Evolutionary conservation across 83 land plant species (phyloP).

Genomic region (Larix sibirica): DNA sequence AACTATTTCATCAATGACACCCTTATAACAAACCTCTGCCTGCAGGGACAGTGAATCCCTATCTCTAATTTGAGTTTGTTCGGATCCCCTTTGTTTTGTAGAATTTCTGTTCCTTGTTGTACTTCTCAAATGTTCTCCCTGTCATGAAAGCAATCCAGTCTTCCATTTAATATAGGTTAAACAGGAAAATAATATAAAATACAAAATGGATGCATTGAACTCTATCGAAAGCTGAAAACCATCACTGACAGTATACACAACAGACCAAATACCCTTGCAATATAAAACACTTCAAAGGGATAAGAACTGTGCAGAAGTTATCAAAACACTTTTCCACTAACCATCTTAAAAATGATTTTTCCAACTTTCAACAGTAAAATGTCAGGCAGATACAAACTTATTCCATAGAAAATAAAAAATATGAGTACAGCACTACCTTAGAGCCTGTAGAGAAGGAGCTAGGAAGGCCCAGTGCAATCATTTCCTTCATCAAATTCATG

Average conservation of each 20-base stretch:
- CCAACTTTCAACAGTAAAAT: background rate
- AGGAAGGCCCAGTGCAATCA: constrained; percentile 69
- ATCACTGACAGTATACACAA: background rate
- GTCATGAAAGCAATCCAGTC: background rate
- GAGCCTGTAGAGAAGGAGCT: constrained; percentile 51
- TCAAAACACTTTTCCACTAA: background rate
- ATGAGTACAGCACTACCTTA: constrained; percentile 24
- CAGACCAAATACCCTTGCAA: background rate
- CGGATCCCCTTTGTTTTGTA: background rate
- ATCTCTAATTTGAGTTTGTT: background rate
- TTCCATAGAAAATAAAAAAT: background rate
- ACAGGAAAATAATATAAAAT: too few species aligned
- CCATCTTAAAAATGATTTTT: background rate
- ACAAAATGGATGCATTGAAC: background rate
- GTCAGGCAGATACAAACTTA: background rate
- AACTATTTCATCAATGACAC: background rate
- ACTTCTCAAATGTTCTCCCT: background rate
- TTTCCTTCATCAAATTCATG: constrained; percentile 34
- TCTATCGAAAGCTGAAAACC: background rate
- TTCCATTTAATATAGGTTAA: too few species aligned
- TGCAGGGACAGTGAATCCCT: background rate
- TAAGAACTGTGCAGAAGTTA: background rate
- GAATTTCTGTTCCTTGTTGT: background rate
- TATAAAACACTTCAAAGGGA: background rate
- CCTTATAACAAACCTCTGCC: background rate